Evolutionary conservation across 2,329 filamentous ascomycete genomes (phyloP).

Genomic region (Lasiodiplodia theobromae): DNA sequence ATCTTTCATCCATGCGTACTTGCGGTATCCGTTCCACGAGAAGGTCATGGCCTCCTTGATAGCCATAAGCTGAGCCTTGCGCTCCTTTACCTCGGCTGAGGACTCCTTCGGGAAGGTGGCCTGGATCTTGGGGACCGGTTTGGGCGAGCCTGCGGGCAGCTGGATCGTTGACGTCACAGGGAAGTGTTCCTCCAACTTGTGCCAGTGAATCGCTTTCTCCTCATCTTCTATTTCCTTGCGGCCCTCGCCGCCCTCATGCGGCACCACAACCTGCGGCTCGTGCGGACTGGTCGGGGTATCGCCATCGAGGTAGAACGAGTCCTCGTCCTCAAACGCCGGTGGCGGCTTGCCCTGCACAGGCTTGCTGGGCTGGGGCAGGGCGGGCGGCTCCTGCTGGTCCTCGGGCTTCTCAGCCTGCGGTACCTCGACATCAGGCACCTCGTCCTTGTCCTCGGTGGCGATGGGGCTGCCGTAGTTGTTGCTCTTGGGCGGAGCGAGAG

Average conservation of each 20-base stretch:
- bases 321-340: background rate
- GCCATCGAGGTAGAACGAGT: conserved; percentile 14
- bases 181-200: conserved; percentile 75
- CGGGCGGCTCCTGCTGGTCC: conserved; percentile 26
- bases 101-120: conserved; percentile 73
- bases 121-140: conserved; percentile 78
- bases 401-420: conserved; percentile 39
- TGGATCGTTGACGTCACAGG: conserved; percentile 78
- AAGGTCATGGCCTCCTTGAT: conserved; percentile 79
- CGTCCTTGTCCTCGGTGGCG: conserved; percentile 35
- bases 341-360: conserved; percentile 27
- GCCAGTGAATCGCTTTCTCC: conserved; percentile 70
- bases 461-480: conserved; percentile 32
- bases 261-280: conserved; percentile 20
- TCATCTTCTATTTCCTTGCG: conserved; percentile 20
- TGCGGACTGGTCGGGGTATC: background rate
- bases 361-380: conserved; percentile 18
- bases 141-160: conserved; percentile 75
- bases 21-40: conserved; percentile 83
- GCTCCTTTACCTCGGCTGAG: conserved; percentile 55
- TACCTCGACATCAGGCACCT: conserved; percentile 41
- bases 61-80: conserved; percentile 67
- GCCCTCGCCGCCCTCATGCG: conserved; percentile 22
- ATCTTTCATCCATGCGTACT: conserved; percentile 83
- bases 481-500: conserved; percentile 35